phyloP scores from a whole-genome alignment of 78 protist genomes.

The Monosiga brevicollis region DNA sequence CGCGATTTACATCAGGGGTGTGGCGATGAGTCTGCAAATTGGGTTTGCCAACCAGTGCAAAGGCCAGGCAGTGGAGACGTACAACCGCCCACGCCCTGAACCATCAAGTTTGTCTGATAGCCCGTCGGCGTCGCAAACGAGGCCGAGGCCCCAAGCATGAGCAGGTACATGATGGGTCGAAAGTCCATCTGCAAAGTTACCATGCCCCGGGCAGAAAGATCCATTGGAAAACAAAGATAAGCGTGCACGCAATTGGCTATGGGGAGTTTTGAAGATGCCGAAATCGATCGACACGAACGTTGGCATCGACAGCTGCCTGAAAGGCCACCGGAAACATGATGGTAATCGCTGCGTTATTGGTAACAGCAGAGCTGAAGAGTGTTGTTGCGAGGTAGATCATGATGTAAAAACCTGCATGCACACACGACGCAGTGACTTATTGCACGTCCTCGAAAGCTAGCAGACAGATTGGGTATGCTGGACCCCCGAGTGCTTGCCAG shows the following conservation, averaged over 20 bases:
- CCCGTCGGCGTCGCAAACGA: constrained; percentile 32
- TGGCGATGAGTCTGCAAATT: too few species aligned
- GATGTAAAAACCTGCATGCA: neutral
- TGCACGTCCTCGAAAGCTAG: too few species aligned
- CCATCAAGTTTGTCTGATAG: constrained; percentile 47
- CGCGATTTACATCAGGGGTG: neutral
- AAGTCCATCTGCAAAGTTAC: neutral
- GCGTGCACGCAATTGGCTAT: neutral
- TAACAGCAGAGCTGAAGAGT: neutral
- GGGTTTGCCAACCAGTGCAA: neutral
- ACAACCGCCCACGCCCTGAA: constrained; percentile 27
- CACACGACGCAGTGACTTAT: too few species aligned
- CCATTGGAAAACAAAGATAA: neutral
- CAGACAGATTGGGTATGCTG: too few species aligned
- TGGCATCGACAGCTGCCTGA: neutral
- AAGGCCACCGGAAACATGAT: constrained; percentile 24
- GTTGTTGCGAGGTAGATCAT: neutral
- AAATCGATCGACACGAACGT: neutral
- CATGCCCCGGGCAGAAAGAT: neutral
- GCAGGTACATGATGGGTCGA: neutral
- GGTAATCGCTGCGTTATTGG: constrained; percentile 22
- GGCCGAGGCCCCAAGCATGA: constrained; percentile 24
- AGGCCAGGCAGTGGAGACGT: neutral
- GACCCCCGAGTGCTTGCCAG: too few species aligned
- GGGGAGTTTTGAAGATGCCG: neutral